phyloP scores from a whole-genome alignment of 768 basidiomycete genomes.

The Chalciporus pseudorubinellus region DNA sequence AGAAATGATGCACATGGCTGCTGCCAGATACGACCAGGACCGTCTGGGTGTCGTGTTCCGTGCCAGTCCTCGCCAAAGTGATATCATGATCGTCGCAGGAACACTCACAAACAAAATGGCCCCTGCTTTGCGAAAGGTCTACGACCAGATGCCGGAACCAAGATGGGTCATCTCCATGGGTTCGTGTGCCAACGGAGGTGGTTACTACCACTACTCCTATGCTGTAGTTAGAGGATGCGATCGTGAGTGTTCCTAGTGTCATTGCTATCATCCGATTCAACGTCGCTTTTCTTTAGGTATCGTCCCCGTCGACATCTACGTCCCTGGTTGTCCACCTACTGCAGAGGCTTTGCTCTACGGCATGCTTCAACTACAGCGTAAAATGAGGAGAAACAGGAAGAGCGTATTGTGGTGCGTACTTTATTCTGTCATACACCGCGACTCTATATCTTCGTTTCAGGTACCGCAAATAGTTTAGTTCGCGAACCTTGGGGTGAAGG shows the following conservation, averaged over 20 bases:
- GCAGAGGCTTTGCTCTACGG: constrained; percentile 98
- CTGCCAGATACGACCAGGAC: constrained; percentile 98
- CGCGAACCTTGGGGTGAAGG: background rate
- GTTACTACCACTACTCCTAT: constrained; percentile 98
- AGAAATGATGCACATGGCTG: constrained; percentile 99
- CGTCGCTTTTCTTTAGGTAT: constrained; percentile 54
- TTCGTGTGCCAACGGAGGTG: constrained; percentile 97
- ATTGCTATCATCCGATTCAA: constrained; percentile 10
- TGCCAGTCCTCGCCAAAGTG: constrained; percentile 96
- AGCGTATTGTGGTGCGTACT: constrained; percentile 74
- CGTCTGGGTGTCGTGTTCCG: constrained; percentile 96
- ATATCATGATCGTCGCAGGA: constrained; percentile 99
- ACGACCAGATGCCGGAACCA: constrained; percentile 99
- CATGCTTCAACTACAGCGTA: constrained; percentile 94
- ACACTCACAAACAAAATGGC: constrained; percentile 99
- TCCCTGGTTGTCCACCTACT: constrained; percentile 91
- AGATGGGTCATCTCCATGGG: constrained; percentile 99
- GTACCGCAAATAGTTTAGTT: constrained; percentile 26
- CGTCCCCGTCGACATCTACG: constrained; percentile 98
- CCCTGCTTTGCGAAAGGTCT: constrained; percentile 93
- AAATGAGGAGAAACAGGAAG: constrained; percentile 89
- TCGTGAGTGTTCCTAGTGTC: constrained; percentile 50
- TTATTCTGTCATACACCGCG: too few relatives aligned
- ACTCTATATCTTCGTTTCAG: constrained; percentile 8
- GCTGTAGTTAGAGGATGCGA: constrained; percentile 98